Conservation (phyloP, 805 yeast species). For the Pichia nanzhaoensis region DNA sequence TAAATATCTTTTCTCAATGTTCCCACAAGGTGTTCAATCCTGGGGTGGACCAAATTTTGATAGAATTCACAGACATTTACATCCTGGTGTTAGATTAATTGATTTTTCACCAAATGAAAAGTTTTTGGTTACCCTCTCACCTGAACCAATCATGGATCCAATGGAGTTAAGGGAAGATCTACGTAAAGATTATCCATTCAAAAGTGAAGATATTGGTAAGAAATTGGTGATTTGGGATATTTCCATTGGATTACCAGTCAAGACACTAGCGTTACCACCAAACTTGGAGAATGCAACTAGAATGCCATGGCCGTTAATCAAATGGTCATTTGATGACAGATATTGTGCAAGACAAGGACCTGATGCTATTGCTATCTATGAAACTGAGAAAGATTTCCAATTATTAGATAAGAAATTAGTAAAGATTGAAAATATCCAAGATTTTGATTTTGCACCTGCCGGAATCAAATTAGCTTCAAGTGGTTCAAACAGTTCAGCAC, state of each 20-base stretch:
- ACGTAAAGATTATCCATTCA: conserved; percentile 70
- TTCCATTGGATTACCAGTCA: conserved; percentile 69
- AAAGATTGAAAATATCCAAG: conserved; percentile 77
- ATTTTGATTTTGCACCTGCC: conserved; percentile 93
- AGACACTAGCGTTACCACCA: conserved; percentile 88
- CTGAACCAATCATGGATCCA: conserved; percentile 70
- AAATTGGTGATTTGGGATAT: conserved; percentile 91
- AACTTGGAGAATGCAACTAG: conserved; percentile 57
- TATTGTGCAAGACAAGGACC: conserved; percentile 95
- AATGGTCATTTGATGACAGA: conserved; percentile 90
- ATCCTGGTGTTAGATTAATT: conserved; percentile 81
- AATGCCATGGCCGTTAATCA: conserved; percentile 92
- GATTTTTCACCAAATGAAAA: conserved; percentile 92
- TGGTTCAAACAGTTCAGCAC: conserved; percentile 40
- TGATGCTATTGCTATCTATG: conserved; percentile 86
- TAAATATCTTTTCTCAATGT: conserved; percentile 77
- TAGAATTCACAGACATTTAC: conserved; percentile 70
- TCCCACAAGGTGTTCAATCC: conserved; percentile 89
- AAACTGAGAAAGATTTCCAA: conserved; percentile 61
- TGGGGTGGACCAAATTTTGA: conserved; percentile 90
- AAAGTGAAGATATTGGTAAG: conserved; percentile 85
- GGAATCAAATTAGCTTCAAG: conserved; percentile 55
- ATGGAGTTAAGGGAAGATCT: conserved; percentile 53
- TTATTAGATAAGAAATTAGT: conserved; percentile 81
- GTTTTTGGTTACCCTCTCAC: conserved; percentile 83